Conservation (phyloP, 2,329 filamentous ascomycete genomes). For the Ceratocystis papillata region DNA sequence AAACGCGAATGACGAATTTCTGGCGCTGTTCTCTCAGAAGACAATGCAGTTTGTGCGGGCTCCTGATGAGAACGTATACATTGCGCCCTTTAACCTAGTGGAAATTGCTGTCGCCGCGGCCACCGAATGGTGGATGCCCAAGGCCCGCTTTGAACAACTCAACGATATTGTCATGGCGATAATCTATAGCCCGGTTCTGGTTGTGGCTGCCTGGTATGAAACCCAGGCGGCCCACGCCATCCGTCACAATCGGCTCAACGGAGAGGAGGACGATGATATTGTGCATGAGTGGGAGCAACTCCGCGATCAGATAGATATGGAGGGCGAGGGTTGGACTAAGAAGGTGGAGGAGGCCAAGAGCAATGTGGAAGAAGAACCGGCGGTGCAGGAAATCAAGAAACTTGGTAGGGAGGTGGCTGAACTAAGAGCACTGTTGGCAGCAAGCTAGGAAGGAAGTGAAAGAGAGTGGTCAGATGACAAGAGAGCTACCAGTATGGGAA, state of each 20-base stretch:
- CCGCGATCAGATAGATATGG: conserved; percentile 59
- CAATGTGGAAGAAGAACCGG: conserved; percentile 69
- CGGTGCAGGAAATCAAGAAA: conserved; percentile 57
- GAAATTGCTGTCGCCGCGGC: conserved; percentile 71
- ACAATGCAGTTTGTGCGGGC: conserved; percentile 95
- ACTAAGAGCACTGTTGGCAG: conserved; percentile 40
- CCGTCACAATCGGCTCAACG: conserved; percentile 59
- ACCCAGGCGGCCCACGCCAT: conserved; percentile 55
- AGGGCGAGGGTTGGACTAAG: conserved; percentile 75
- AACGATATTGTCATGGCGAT: conserved; percentile 83
- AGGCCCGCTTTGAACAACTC: conserved; percentile 59
- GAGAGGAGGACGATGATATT: conserved; percentile 81
- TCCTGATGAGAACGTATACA: conserved; percentile 96
- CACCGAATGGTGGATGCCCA: conserved; percentile 93
- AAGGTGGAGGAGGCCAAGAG: conserved; percentile 64
- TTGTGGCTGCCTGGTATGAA: conserved; percentile 67
- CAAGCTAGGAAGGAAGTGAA: not conserved
- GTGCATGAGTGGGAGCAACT: conserved; percentile 91
- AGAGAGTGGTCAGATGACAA: not conserved
- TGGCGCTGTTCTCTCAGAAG: conserved; percentile 85
- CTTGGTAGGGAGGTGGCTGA: conserved; percentile 49
- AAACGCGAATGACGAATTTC: conserved; percentile 89
- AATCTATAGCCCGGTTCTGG: conserved; percentile 72
- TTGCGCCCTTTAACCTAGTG: conserved; percentile 87
- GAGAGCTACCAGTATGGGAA: not conserved